phyloP scores from a whole-genome alignment of 306 rosid genomes.

The Rosa chinensis region DNA sequence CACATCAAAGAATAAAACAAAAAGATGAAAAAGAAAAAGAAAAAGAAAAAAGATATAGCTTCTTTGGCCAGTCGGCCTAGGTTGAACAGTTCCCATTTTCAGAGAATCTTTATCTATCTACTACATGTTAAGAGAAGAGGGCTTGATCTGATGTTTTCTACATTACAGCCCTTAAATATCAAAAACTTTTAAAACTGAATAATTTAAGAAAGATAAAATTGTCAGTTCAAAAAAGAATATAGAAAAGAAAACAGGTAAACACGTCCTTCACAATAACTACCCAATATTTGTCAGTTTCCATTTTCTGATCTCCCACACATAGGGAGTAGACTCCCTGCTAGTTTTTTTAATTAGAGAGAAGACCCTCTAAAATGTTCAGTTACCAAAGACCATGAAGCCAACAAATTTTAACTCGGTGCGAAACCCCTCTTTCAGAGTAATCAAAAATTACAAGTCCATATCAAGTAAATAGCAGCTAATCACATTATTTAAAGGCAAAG shows the following conservation, averaged over 20 bases:
- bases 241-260: not conserved
- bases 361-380: not conserved
- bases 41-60: not conserved
- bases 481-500: not conserved
- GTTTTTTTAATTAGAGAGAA: too few relatives aligned
- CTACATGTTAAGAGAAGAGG: not conserved
- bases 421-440: not conserved
- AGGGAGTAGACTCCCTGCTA: not conserved
- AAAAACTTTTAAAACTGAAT: not conserved
- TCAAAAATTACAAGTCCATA: not conserved
- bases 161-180: not conserved
- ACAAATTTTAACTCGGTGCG: not conserved
- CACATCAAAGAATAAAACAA: not conserved
- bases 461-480: not conserved
- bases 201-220: not conserved
- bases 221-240: not conserved
- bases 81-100: not conserved
- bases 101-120: not conserved
- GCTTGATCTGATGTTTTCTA: not conserved
- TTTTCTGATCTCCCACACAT: not conserved
- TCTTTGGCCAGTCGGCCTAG: not conserved
- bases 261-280: not conserved
- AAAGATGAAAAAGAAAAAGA: not conserved
- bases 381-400: not conserved
- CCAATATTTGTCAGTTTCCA: not conserved